A percentile compares a stretch with the other conserved stretches of the same genome.
phyloP scores from a whole-genome alignment of 2,329 filamentous ascomycete species.

The Exophiala phaeomuriformis region DNA sequence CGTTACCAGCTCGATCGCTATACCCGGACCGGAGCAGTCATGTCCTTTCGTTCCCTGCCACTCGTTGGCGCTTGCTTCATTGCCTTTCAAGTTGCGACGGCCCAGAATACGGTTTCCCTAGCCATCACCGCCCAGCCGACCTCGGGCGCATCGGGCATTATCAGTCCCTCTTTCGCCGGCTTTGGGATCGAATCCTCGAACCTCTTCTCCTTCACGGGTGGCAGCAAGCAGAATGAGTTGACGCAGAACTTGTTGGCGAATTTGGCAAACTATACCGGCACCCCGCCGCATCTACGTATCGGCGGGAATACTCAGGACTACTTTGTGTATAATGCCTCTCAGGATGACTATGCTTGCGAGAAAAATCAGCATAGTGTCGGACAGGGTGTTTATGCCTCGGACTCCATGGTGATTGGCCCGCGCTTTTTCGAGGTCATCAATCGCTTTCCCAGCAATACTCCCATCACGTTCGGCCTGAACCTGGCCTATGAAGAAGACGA shows the following conservation, averaged over 20 bases:
- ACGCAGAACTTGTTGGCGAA: constrained; percentile 45
- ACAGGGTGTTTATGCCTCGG: constrained; percentile 37
- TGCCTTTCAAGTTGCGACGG: constrained; percentile 6
- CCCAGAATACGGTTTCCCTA: constrained; percentile 17
- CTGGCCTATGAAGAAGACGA: constrained; percentile 43
- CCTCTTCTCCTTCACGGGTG: constrained; percentile 46
- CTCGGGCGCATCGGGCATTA: constrained; percentile 21
- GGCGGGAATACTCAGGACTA: constrained; percentile 49
- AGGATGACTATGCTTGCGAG: constrained; percentile 34
- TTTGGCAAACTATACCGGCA: constrained; percentile 44
- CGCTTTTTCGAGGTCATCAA: constrained; percentile 44
- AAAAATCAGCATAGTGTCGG: constrained; percentile 35
- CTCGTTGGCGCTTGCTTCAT: constrained; percentile 14
- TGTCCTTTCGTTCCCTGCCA: constrained; percentile 18
- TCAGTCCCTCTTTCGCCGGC: constrained; percentile 43
- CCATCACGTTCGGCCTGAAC: constrained; percentile 46
- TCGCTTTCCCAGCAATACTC: constrained; percentile 45
- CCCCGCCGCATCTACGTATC: constrained; percentile 44
- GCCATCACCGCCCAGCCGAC: constrained; percentile 18
- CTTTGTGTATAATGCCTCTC: constrained; percentile 39
- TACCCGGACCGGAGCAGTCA: constrained; percentile 4
- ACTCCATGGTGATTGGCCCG: constrained; percentile 43
- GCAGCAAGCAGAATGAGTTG: constrained; percentile 37
- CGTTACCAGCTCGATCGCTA: background rate
- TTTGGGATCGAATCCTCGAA: constrained; percentile 50